Evolutionary conservation across 768 basidiomycete species (phyloP).

Genomic region (Panaeolus cyanescens): DNA sequence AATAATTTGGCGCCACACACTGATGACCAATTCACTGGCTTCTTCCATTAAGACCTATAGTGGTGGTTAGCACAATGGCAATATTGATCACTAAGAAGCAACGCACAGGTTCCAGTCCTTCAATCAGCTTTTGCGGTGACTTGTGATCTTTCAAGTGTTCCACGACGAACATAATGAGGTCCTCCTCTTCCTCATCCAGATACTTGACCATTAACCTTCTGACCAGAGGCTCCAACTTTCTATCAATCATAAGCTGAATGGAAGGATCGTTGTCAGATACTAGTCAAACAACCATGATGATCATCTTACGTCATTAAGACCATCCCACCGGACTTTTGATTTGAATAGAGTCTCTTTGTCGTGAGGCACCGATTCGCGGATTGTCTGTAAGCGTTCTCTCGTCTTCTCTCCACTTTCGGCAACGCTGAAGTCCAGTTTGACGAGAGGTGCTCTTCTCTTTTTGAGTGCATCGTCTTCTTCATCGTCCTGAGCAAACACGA

Average conservation of each 20-base stretch:
- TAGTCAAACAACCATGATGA: neutral
- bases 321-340: constrained; percentile 90
- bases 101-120: constrained; percentile 89
- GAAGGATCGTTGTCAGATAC: constrained; percentile 3
- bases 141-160: constrained; percentile 94
- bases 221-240: constrained; percentile 84
- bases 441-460: constrained; percentile 84
- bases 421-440: constrained; percentile 87
- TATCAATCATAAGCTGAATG: constrained; percentile 71
- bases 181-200: constrained; percentile 90
- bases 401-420: constrained; percentile 80
- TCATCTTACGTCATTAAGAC: constrained; percentile 75
- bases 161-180: constrained; percentile 90
- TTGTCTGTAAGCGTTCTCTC: constrained; percentile 78
- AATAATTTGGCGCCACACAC: constrained; percentile 89
- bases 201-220: constrained; percentile 84
- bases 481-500: constrained; percentile 77
- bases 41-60: constrained; percentile 90
- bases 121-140: constrained; percentile 79
- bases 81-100: neutral
- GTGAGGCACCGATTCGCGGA: constrained; percentile 70
- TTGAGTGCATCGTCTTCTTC: constrained; percentile 86
- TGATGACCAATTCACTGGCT: constrained; percentile 73
- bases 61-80: constrained; percentile 1
- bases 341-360: constrained; percentile 83